phyloP scores from a whole-genome alignment of 805 yeast genomes.

The Metschnikowia gruessii region DNA sequence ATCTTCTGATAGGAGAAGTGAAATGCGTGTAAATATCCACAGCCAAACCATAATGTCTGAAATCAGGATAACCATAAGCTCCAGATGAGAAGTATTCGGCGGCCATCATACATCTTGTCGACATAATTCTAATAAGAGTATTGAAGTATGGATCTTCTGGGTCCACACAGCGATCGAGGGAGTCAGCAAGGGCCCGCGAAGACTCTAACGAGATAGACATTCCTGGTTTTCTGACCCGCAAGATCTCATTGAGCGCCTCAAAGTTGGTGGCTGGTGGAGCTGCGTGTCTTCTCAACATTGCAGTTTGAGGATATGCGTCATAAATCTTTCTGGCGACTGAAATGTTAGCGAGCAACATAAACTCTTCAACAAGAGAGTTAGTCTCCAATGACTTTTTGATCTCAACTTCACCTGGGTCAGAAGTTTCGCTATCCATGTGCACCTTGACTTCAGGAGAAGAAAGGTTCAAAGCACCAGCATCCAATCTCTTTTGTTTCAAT shows the following conservation, averaged over 20 bases:
- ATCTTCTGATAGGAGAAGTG: slow-evolving; percentile 97
- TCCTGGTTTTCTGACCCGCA: slow-evolving; percentile 68
- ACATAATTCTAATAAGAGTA: slow-evolving; percentile 91
- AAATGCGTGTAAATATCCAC: slow-evolving; percentile 97
- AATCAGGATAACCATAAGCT: slow-evolving; percentile 82
- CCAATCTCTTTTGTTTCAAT: slow-evolving; percentile 79
- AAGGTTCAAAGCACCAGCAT: slow-evolving; percentile 93
- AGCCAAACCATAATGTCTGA: slow-evolving; percentile 95
- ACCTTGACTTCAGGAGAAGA: slow-evolving; percentile 99
- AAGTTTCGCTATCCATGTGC: slow-evolving; percentile 93
- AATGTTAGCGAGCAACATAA: slow-evolving; percentile 95
- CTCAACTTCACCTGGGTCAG: slow-evolving; percentile 95
- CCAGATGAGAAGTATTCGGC: slow-evolving; percentile 97
- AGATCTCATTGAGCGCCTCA: slow-evolving; percentile 84
- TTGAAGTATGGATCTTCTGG: slow-evolving; percentile 85
- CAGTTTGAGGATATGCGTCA: slow-evolving; percentile 94
- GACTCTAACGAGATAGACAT: slow-evolving; percentile 76
- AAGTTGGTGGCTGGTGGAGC: slow-evolving; percentile 96
- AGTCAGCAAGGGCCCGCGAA: slow-evolving; percentile 89
- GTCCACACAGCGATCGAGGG: slow-evolving; percentile 85
- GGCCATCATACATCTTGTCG: slow-evolving; percentile 98
- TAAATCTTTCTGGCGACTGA: slow-evolving; percentile 91
- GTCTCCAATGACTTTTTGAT: slow-evolving; percentile 85
- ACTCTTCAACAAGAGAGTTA: slow-evolving; percentile 95
- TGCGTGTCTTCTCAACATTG: slow-evolving; percentile 96